Evolutionary conservation across 495 filamentous ascomycete species (phyloP), one percentile per base, ranked within the genome.

Genomic region (Copromyces sp.): DNA sequence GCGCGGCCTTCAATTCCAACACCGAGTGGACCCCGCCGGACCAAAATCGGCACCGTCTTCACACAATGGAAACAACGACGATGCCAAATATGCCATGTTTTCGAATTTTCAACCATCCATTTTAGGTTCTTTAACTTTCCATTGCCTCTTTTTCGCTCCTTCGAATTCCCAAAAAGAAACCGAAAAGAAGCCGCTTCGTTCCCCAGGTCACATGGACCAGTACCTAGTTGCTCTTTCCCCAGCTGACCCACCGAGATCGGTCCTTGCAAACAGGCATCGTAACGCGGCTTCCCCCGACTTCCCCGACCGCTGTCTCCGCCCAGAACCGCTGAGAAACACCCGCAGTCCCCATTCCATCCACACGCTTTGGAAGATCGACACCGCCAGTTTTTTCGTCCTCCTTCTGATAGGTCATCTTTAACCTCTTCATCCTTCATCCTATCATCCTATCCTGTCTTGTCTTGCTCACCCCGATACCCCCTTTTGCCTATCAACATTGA

Each of bases 191-290:
- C 53, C 29, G 53, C 29, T 61, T 61, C 12, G 24, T 61, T 61
- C 24, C 24, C 53, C 59, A 65, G 71, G 75, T 78, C 77, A 78
- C 75, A 73, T 75, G 77, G 71, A 39, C 53, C 53, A 14, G 53
- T 35, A 4, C 6, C 53, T 24, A 61, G 29, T 61, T 61, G 53
- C 53, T 61, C 53, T 16, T 40, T 65, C 44, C 39, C 47, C 69
- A 77, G 73, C 68, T 73, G 77, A 78, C 75, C 75, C 77, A 79
- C 77, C 74, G 74, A 75, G 45, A 73, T 77, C 75, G 77, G 77
- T 69, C 53, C 53, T 61, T 61, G 53, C 70, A 65, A 70, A 72
- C 75, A 73, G 74, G 73, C 39, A 44, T 71, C 65, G 68, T 75
- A 73, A 75, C 71, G 72, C 70, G 37, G 69, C 69, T 61, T 35